Base-by-base conservation (phyloP, 129 eudicot species). In the Silybum marianum region DNA sequence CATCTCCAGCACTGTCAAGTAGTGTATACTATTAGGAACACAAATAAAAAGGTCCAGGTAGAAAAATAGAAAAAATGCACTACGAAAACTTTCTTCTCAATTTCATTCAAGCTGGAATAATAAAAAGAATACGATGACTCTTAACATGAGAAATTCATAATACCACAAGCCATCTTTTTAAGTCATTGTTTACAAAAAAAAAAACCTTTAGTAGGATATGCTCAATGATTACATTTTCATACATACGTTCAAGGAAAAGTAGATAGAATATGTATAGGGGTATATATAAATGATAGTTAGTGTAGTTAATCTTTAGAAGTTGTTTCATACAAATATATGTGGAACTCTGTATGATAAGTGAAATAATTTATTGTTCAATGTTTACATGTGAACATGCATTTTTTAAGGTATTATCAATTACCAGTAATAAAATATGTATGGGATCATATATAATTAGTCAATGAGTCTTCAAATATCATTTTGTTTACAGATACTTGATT, bases 1-100 rank as follows among this genome's bases (percentile, higher is more conserved):
- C 88, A 75, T 84, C 90, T 54, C 40, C 82, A 69, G 60, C 83
- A 85, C 96, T 94, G 91, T 38, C 73, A 86, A 71, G 6, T 18
- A 71, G 6, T 18, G 54, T 48, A 72, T 70, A 87, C 3, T 32
- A 44, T 78, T 78, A 78, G 68, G 19, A 78, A 40, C 4, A 6
- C 34, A 76, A 19, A 60, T 62, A 76, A 26, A 12, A 58, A n/a
- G n/a, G 13, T 65, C 39, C 4, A 77, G 21, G 70, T 77, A 65
- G 21, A 77, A 73, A 14, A 11, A 12, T 38, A 58, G 7, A 40
- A 16, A 7, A 21, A 24, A 30, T 38, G n/a, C 25, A 34, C 16
- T 11, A 44, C 48, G 63, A 73, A 68, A 34, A 30, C 23, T 12
- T 73, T 80, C 73, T 60, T 19, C 69, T 63, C 18, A 63, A 25